Evolutionary conservation across 768 basidiomycete species (phyloP).

Genomic region (Pulveroboletus sp.): DNA sequence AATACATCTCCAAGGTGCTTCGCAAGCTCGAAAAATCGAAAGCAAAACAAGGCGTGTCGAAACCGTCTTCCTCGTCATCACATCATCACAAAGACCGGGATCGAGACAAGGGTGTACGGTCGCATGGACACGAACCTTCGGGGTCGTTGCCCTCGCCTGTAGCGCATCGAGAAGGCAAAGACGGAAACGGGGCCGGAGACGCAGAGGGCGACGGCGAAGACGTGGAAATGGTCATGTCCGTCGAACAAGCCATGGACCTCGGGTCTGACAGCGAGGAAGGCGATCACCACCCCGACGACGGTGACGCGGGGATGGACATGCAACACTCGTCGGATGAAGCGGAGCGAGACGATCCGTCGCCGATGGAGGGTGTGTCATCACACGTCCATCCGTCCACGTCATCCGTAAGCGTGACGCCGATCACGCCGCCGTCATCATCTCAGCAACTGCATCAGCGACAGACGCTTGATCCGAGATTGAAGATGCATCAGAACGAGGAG

Average conservation of each 20-base stretch:
- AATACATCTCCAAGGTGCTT: constrained; percentile 80
- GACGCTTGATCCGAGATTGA: constrained; percentile 28
- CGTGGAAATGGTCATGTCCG: constrained; percentile 35
- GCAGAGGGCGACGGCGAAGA: constrained; percentile 22
- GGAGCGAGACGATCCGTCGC: constrained; percentile 28
- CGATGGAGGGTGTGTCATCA: constrained; percentile 33
- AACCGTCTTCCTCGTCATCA: constrained; percentile 16
- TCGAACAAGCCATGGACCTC: constrained; percentile 45
- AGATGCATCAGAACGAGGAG: constrained; percentile 30
- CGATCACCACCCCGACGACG: constrained; percentile 4
- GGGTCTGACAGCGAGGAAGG: constrained; percentile 35
- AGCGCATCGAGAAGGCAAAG: constrained; percentile 8
- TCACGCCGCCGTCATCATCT: constrained; percentile 32
- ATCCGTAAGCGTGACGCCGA: constrained; percentile 30
- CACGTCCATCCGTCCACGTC: constrained; percentile 20
- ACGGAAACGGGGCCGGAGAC: neutral
- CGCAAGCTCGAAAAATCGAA: constrained; percentile 54
- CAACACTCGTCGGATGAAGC: constrained; percentile 29
- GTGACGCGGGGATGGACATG: constrained; percentile 19
- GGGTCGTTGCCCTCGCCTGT: constrained; percentile 14
- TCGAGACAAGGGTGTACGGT: neutral
- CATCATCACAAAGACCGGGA: constrained; percentile 13
- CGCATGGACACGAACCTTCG: constrained; percentile 3
- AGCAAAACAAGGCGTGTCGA: constrained; percentile 19
- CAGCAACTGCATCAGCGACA: constrained; percentile 8